Evolutionary conservation across 2,329 filamentous ascomycete genomes (phyloP).

Genomic region (Davidsoniella virescens): DNA sequence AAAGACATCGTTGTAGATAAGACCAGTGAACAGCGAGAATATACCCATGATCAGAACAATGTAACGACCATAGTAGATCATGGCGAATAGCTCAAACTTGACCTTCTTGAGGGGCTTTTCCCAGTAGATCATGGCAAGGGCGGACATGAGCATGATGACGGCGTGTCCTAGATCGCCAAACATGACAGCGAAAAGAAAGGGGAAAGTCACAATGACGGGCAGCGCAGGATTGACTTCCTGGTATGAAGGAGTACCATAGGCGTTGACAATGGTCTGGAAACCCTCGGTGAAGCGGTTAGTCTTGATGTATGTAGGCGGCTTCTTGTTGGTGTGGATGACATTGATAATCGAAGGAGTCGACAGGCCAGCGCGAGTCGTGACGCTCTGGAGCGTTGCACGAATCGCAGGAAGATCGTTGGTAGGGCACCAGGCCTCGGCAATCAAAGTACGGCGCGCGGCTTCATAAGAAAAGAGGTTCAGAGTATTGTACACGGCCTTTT

Average conservation of each 20-base stretch:
- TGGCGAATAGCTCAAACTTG: constrained; percentile 81
- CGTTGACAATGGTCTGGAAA: constrained; percentile 98
- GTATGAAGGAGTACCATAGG: constrained; percentile 95
- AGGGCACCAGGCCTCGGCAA: constrained; percentile 94
- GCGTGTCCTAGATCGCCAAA: constrained; percentile 97
- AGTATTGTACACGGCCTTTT: constrained; percentile 93
- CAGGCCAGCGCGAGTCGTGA: constrained; percentile 86
- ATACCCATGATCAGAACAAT: constrained; percentile 97
- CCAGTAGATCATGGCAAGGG: constrained; percentile 88
- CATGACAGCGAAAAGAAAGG: constrained; percentile 99
- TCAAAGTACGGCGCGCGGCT: constrained; percentile 83
- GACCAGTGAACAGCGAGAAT: constrained; percentile 91
- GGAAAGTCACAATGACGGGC: constrained; percentile 91
- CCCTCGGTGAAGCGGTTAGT: constrained; percentile 97
- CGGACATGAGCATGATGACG: constrained; percentile 68
- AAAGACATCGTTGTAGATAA: constrained; percentile 96
- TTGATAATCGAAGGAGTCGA: constrained; percentile 99
- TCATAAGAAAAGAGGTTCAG: constrained; percentile 96
- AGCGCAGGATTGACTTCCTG: constrained; percentile 92
- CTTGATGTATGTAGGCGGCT: constrained; percentile 89
- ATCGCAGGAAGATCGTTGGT: constrained; percentile 80
- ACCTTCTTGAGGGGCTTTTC: constrained; percentile 90
- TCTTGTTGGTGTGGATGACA: constrained; percentile 93
- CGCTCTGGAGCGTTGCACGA: constrained; percentile 85
- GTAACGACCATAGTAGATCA: constrained; percentile 98